Conservation (phyloP, 345 rosid genomes). For the Linum usitatissimum region DNA sequence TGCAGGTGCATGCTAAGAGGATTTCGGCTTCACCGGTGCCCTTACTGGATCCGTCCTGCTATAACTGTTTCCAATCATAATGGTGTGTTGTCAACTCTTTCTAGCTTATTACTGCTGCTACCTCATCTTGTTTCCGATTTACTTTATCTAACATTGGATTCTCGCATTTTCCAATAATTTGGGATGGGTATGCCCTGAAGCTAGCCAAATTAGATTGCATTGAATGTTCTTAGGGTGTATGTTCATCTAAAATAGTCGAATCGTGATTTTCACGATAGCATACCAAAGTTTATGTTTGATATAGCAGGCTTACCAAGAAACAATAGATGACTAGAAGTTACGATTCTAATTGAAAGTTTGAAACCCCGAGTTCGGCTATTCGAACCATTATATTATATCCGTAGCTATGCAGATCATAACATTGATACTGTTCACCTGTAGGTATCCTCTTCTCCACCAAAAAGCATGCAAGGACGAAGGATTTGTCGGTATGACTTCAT, state of each 20-base stretch:
- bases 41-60: slow-evolving; percentile 80
- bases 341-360: not conserved
- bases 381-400: not conserved
- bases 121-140: not conserved
- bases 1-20: slow-evolving; percentile 84
- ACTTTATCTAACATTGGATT: not conserved
- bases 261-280: not conserved
- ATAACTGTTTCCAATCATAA: slow-evolving; percentile 67
- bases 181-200: too few species aligned
- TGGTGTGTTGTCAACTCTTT: slow-evolving; percentile 29
- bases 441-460: slow-evolving; percentile 1
- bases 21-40: slow-evolving; percentile 79
- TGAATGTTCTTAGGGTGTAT: not conserved
- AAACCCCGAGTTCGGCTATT: too few species aligned
- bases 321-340: not conserved
- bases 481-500: not conserved
- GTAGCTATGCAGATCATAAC: not conserved
- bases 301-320: not conserved
- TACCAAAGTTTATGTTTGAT: not conserved
- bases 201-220: too few species aligned
- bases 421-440: not conserved
- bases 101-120: not conserved
- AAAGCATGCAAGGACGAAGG: slow-evolving; percentile 5
- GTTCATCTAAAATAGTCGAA: not conserved
- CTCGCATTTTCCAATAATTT: not conserved